These are phyloP conservation scores for Didymella pinodella DNA, from an alignment of 2,329 filamentous ascomycete species.

Conservation along the genomic window DNA sequence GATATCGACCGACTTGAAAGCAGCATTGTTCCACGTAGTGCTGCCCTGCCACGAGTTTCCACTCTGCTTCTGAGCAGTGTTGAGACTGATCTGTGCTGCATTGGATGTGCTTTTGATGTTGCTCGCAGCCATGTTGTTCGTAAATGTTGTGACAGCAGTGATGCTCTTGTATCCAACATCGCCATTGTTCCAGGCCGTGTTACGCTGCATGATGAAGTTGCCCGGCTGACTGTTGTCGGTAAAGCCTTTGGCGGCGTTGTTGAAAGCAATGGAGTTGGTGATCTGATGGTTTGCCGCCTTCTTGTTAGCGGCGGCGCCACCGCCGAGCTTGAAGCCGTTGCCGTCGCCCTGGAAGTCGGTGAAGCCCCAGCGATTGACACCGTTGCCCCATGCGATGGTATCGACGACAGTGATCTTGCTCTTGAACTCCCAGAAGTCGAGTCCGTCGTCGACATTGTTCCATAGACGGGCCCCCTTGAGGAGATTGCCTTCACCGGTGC, in stretches of 20 bases:
- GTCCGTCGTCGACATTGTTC: constrained; percentile 62
- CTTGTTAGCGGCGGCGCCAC: constrained; percentile 44
- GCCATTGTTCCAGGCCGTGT: constrained; percentile 59
- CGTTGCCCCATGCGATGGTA: constrained; percentile 58
- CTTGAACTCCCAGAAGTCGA: constrained; percentile 57
- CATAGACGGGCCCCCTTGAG: constrained; percentile 58
- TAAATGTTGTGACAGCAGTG: constrained; percentile 47
- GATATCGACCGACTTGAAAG: constrained; percentile 52
- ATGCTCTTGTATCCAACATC: constrained; percentile 53
- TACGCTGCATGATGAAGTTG: constrained; percentile 51
- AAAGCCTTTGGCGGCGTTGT: constrained; percentile 57
- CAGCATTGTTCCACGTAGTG: constrained; percentile 51
- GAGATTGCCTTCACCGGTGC: constrained; percentile 57
- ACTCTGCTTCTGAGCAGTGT: constrained; percentile 33
- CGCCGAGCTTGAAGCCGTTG: constrained; percentile 60
- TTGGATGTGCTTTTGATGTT: constrained; percentile 39
- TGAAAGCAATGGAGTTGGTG: constrained; percentile 57
- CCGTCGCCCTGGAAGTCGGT: constrained; percentile 56
- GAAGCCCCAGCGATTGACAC: constrained; percentile 58
- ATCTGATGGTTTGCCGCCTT: constrained; percentile 54
- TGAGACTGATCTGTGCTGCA: constrained; percentile 30
- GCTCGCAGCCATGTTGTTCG: constrained; percentile 52
- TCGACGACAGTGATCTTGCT: constrained; percentile 56
- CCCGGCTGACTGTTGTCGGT: constrained; percentile 58
- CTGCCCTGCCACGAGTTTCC: constrained; percentile 56